Percentiles rank a stretch among this genome's conserved stretches.
Evolutionary conservation across 106 monocot genomes (phyloP).

Genomic region (Allium sativum): DNA sequence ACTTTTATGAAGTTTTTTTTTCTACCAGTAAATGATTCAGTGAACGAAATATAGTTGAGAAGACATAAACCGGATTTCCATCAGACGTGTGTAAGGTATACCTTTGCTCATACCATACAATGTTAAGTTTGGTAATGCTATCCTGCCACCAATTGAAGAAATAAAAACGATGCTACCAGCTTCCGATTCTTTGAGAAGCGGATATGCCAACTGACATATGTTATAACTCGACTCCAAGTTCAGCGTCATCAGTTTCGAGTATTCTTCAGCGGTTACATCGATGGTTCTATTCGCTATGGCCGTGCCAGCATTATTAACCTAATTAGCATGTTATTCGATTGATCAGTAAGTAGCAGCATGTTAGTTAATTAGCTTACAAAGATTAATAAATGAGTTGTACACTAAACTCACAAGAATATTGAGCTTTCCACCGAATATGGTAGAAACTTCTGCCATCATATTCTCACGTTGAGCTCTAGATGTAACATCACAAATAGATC

Average conservation of each 20-base stretch:
- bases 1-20: no score
- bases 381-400: no score
- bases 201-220: conserved; percentile 16
- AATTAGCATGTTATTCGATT: no score
- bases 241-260: conserved; percentile 5
- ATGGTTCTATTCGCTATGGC: background rate
- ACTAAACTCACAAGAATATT: conserved; percentile 57
- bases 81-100: background rate
- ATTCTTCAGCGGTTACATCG: conserved; percentile 5
- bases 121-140: background rate
- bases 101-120: conserved; percentile 16
- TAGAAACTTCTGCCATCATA: conserved; percentile 26
- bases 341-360: no score
- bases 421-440: conserved; percentile 53
- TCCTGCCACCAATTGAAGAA: conserved; percentile 6
- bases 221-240: conserved; percentile 23
- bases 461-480: conserved; percentile 27
- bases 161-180: conserved; percentile 12
- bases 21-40: no score
- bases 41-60: no score
- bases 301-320: conserved; percentile 17
- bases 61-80: no score
- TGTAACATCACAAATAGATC: conserved; percentile 48
- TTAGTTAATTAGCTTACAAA: no score
- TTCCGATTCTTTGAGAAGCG: conserved; percentile 17